These are phyloP conservation scores for Dendrobium catenatum DNA, from an alignment of 106 monocot genomes.

Conservation along the genomic window DNA sequence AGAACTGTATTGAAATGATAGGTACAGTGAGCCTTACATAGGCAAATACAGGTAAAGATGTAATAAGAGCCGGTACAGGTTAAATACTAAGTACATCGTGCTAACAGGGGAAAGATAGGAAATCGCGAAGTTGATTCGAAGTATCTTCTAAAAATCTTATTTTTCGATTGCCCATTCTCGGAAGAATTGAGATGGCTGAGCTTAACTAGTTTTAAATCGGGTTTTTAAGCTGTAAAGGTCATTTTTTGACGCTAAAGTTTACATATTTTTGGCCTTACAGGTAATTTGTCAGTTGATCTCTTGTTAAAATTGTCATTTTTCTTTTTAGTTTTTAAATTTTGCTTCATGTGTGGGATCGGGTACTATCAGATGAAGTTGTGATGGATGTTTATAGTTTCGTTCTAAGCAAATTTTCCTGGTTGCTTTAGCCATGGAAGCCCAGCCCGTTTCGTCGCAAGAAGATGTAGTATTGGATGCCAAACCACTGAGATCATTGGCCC, in stretches of 20 bases:
- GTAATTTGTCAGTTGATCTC: neutral
- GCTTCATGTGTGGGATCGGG: neutral
- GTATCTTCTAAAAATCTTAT: neutral
- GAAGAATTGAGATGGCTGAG: neutral
- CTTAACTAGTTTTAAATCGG: neutral
- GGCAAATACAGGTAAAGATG: no score
- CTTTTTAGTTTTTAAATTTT: no score
- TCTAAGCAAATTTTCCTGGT: neutral
- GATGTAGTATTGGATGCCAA: conserved; percentile 49
- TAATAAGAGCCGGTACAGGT: no score
- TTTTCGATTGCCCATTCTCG: neutral
- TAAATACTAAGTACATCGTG: no score
- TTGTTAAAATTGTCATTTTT: neutral
- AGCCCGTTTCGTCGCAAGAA: neutral
- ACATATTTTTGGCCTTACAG: neutral
- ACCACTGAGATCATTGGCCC: conserved; percentile 58
- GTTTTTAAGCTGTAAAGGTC: neutral
- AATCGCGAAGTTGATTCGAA: neutral
- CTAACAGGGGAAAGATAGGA: neutral
- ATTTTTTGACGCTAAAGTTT: neutral
- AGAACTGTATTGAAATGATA: no score
- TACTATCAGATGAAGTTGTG: neutral
- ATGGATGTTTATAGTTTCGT: neutral
- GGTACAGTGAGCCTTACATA: no score
- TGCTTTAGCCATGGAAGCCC: conserved; percentile 3